These are phyloP conservation scores for Lepidium campestre DNA, from an alignment of 441 rosid species.

Conservation along the genomic window DNA sequence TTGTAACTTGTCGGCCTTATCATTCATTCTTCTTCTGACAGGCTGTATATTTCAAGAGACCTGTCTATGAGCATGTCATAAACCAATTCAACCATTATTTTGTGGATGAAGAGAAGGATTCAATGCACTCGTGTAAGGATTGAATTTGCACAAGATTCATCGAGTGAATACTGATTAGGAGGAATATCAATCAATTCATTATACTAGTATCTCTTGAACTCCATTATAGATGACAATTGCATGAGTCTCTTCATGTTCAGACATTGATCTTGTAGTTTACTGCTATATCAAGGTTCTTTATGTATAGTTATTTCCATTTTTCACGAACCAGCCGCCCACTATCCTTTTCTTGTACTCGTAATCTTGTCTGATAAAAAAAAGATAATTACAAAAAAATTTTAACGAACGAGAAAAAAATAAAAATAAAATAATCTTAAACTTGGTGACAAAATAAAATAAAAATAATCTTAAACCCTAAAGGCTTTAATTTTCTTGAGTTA, in stretches of 20 bases:
- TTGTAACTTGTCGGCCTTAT: not conserved
- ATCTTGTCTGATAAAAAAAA: no score
- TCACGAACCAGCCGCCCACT: no score
- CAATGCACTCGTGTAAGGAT: not conserved
- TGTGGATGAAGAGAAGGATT: conserved; percentile 22
- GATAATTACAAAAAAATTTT: no score
- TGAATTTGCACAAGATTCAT: not conserved
- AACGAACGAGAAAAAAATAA: no score
- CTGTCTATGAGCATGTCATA: conserved; percentile 57
- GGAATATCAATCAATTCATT: not conserved
- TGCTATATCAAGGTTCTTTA: not conserved
- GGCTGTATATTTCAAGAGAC: conserved; percentile 62
- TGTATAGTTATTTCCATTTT: no score
- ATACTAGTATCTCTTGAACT: not conserved
- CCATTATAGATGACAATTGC: not conserved
- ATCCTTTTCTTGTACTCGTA: no score
- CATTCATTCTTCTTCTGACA: conserved; percentile 6
- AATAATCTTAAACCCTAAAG: not conserved
- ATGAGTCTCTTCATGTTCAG: conserved; percentile 1
- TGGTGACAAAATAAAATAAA: not conserved
- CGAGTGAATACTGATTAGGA: conserved; percentile 1
- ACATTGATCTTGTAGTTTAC: not conserved
- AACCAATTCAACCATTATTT: conserved; percentile 50
- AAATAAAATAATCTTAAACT: not conserved
- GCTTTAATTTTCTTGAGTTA: not conserved